These are phyloP conservation scores for Crithidia brevicula DNA, from an alignment of 208 protist genomes.

Conservation along the genomic window DNA sequence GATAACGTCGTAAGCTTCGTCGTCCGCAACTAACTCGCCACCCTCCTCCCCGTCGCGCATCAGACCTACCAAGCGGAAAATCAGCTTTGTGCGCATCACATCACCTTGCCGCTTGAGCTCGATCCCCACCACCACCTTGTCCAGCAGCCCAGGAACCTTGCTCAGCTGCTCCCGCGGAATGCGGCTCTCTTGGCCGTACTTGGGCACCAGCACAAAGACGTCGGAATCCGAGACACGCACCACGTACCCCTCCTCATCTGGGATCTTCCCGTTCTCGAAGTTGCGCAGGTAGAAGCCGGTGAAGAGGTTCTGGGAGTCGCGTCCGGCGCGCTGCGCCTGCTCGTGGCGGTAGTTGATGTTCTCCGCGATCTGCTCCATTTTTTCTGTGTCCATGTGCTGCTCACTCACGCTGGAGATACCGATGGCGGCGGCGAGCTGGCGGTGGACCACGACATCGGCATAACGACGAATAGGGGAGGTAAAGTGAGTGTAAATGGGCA, in stretches of 20 bases:
- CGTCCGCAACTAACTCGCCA: conserved; percentile 43
- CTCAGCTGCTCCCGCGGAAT: conserved; percentile 75
- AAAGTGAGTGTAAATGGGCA: conserved; percentile 96
- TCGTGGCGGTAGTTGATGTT: conserved; percentile 94
- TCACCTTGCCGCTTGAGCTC: conserved; percentile 74
- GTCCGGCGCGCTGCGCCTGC: conserved; percentile 91
- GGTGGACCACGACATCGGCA: conserved; percentile 95
- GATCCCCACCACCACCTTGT: conserved; percentile 82
- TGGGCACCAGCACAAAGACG: conserved; percentile 88
- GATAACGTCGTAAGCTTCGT: conserved; percentile 39
- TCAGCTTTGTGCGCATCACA: conserved; percentile 76
- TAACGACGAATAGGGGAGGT: conserved; percentile 96
- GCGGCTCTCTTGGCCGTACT: conserved; percentile 89
- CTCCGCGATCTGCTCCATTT: conserved; percentile 75
- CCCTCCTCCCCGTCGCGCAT: conserved; percentile 63
- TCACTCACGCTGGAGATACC: conserved; percentile 51
- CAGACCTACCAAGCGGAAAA: conserved; percentile 68
- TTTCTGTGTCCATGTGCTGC: conserved; percentile 64
- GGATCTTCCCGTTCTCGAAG: conserved; percentile 70
- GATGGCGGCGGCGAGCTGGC: conserved; percentile 86
- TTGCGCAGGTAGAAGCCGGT: conserved; percentile 91
- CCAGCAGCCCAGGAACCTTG: conserved; percentile 71
- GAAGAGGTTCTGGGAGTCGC: conserved; percentile 92
- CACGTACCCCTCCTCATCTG: conserved; percentile 86
- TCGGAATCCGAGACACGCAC: conserved; percentile 82